Evolutionary conservation across 805 yeast species (phyloP).

Genomic region (Sugiyamaella marilandica): DNA sequence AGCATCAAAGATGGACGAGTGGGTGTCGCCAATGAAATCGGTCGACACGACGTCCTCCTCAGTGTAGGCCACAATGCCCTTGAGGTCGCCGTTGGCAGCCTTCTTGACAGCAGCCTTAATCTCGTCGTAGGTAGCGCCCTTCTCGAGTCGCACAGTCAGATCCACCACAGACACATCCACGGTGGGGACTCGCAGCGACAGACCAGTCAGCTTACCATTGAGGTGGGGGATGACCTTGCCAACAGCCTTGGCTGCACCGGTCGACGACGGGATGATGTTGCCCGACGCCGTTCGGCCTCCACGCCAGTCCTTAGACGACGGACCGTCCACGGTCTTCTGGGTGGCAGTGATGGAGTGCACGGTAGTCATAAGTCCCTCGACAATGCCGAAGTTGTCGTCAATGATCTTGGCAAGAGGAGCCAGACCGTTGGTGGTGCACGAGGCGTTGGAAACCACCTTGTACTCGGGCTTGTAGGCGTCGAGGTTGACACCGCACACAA

Average conservation of each 20-base stretch:
- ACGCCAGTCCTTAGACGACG: conserved; percentile 97
- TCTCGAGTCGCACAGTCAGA: conserved; percentile 77
- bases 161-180: conserved; percentile 91
- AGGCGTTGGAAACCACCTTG: conserved; percentile 82
- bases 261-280: conserved; percentile 91
- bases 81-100: conserved; percentile 71
- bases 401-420: conserved; percentile 92
- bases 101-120: conserved; percentile 70
- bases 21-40: conserved; percentile 78
- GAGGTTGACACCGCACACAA: conserved; percentile 86
- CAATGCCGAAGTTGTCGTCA: conserved; percentile 80
- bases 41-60: conserved; percentile 89
- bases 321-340: conserved; percentile 95
- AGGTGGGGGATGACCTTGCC: conserved; percentile 90
- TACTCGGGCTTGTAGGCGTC: conserved; percentile 71
- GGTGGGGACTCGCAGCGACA: conserved; percentile 92
- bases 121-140: conserved; percentile 74
- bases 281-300: conserved; percentile 97
- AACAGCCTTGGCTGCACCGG: conserved; percentile 98
- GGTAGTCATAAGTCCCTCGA: conserved; percentile 93
- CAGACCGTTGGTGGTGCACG: conserved; percentile 93
- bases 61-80: conserved; percentile 85
- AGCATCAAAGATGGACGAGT: conserved; percentile 87
- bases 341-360: conserved; percentile 95
- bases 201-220: conserved; percentile 91